Base-by-base conservation (phyloP, 768 basidiomycete species). In the Xerocomus potaroensis region DNA sequence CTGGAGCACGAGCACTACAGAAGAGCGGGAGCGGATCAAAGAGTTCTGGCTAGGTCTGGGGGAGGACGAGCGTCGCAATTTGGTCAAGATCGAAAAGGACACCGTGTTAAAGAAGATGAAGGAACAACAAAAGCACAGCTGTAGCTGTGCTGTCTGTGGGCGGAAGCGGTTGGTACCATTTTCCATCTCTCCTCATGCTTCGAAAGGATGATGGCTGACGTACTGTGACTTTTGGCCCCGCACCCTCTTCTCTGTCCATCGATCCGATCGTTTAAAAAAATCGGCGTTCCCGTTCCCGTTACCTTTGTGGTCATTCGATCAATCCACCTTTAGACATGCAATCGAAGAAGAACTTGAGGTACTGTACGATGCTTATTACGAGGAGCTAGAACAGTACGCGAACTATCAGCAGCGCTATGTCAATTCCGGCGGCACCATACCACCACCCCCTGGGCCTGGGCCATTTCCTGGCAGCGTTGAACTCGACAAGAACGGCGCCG, bases 281-380 rank as follows among this genome's bases (percentile, higher is more conserved):
- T 18, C 31, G 45, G 22, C 34, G 24, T 45, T 31, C 39, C 43
- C 34, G 24, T 45, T 31, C 39, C 43, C 39, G 49, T 21, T 50
- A 42, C 48, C 27, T 47, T 43, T 41, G 33, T 47, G 50, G 43
- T 54, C 48, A 26, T 38, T 59, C 37, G 41, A 47, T 54, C 51
- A 44, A 51, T 35, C 56, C 50, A 32, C 43, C 36, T 55, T 58
- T 62, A 94, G 91, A 60, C 86, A 87, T 75, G 94, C 94, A 54
- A 97, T 99, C 76, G 96, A 99, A 77, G 91, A 94, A 75, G 96
- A 99, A 78, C 87, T 99, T 70, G 92, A 98, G 78, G 91, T 93
- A 75, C 85, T 98, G 73, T 99, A 99, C 81, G 95, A 97, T 80
- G 93, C 94, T 76, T 99, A 98, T 81, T 98, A 97, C 83, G 91